phyloP scores from a whole-genome alignment of 163 green algal genomes.

The Scenedesmus sp. region DNA sequence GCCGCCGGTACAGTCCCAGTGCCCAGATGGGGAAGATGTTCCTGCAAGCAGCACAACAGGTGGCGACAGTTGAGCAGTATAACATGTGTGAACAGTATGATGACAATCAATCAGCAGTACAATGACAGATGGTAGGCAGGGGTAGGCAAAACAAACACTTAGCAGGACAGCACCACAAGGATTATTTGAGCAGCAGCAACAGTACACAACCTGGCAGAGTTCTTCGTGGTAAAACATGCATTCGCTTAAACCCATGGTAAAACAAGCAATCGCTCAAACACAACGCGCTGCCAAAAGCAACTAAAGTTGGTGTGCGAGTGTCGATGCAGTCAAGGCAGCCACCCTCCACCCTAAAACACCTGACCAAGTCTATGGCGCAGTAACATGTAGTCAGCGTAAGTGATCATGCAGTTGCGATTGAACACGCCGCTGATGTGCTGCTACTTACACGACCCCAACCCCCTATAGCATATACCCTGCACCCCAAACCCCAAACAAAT shows the following conservation, averaged over 20 bases:
- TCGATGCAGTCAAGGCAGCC: too few relatives aligned
- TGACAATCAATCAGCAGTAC: background rate
- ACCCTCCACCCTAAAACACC: too few relatives aligned
- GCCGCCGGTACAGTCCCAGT: slow-evolving; percentile 88
- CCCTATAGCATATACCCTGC: too few relatives aligned
- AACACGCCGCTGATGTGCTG: slow-evolving; percentile 89
- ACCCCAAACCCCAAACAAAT: too few relatives aligned
- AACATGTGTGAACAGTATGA: background rate
- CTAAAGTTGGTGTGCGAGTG: background rate
- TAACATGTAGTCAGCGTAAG: slow-evolving; percentile 96
- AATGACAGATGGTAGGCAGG: background rate
- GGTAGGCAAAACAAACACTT: too few relatives aligned
- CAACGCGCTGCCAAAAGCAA: background rate
- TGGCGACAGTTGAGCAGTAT: background rate
- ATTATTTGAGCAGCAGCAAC: background rate
- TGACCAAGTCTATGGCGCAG: background rate
- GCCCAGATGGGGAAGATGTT: slow-evolving; percentile 99
- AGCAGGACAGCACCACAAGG: background rate
- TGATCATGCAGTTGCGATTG: slow-evolving; percentile 99
- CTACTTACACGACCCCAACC: background rate
- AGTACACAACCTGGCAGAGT: too few relatives aligned
- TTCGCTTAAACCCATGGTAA: too few relatives aligned
- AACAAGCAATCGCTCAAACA: too few relatives aligned
- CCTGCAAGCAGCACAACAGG: slow-evolving; percentile 58
- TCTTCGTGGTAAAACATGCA: too few relatives aligned